Evolutionary conservation across 2,329 filamentous ascomycete species (phyloP), one percentile per base, ranked within the genome.

Genomic region (Colletotrichum shisoi): DNA sequence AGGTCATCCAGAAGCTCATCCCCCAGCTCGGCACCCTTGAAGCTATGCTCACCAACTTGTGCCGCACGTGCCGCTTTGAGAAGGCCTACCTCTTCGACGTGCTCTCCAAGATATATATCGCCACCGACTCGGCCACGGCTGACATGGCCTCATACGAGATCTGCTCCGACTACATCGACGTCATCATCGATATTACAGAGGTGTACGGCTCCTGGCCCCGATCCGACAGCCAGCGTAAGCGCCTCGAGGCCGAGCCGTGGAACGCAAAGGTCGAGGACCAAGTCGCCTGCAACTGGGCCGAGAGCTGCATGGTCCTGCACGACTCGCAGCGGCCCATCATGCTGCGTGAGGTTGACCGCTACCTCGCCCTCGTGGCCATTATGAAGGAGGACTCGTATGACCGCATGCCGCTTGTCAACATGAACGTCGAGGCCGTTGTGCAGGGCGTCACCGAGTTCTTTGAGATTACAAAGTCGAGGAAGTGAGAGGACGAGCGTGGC

Each of bases 51-150:
- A 97, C 96, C 74, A 95, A 94, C 71, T 86, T 99, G 48, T 96
- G 93, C 80, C 92, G 91, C 69, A 95, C 93, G 15, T 98, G 94
- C 76, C 91, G 92, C 54, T 97, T 99, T 76, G 94, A 98, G 77
- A 99, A 99, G 80, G 94, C 94, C 3, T 99, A 99, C 77, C 87
- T 99, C 7, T 99, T 99, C 76, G 96, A 99, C 76, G 94, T 98
- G 9, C 87, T 96, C 72, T 96, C 92, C 80, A 99, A 99, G 81
- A 97, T 99, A 70, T 99, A 99, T 81, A 96, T 99, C 72, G 95
- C 95, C 0, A 97, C 94, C 5, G 95, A 99, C 77, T 95, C 91
- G 37, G 91, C 92, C 45, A 94, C 94, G 0, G 92, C 94, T 39
- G 94, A 98, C 75, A 95, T 97, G 85, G 91, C 92, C 48, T 94